Base-by-base conservation (phyloP, 768 basidiomycete genomes). In the Xerocomellus chrysenteron region DNA sequence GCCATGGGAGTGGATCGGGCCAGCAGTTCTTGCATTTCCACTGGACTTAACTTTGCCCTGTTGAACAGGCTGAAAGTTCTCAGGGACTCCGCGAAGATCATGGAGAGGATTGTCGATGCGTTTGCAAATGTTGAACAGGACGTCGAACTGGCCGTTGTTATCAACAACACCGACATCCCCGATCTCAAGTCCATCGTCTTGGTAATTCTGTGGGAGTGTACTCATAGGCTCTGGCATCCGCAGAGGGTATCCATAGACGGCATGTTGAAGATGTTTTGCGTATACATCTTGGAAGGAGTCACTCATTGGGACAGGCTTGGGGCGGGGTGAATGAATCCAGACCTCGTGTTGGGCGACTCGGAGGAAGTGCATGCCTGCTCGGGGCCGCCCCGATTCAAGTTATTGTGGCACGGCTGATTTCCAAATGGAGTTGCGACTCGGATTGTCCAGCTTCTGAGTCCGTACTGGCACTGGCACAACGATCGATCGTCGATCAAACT, bases 41-140 rank as follows among this genome's bases (percentile, higher is more conserved):
- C 14, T 42, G 21, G 5, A 33, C 21, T 35, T 43, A 24, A 35
- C 33, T 2, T 24, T 6, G 11, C 33, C 51, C 1, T 1, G 17
- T 26, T 7, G 43, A 37, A 44, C 12, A 13, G 43, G 33, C 16
- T 52, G 16, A 35, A 52, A 52, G n/a, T 36, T n/a, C 24, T 8
- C 17, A 9, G 43, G 51, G 16, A 52, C 42, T n/a, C 42, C 43
- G 8, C 21, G 41, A 28, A 1, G 12, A 5, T n/a, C 33, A 19
- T 52, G 51, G 24, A 44, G 51, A 17, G 17, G 1, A 5, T 52
- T 52, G 35, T 52, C 33, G 14, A 17, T 13, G 11, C 5, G 8
- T 26, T 43, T 52, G n/a, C 33, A 33, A n/a, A 52, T 33, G 16
- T 52, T 52, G 17, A 52, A 52, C 16, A 52, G n/a, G 32, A 52